A percentile compares a stretch with the other conserved stretches of the same genome.
phyloP scores from a whole-genome alignment of 345 rosid species.

The Eucalyptus regnans region DNA sequence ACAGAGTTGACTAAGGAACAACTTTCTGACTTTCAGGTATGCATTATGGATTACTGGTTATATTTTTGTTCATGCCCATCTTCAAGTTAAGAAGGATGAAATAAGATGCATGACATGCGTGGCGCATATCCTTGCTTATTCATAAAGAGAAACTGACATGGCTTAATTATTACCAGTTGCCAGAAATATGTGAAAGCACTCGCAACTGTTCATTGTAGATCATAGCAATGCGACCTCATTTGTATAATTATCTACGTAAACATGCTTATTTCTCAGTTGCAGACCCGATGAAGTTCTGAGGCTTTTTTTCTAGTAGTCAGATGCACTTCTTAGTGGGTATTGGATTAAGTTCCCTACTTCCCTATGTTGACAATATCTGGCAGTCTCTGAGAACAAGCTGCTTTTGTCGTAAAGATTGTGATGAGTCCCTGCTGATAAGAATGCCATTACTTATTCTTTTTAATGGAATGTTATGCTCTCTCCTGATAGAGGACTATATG shows the following conservation, averaged over 20 bases:
- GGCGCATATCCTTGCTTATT: not conserved
- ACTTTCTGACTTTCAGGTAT: slow-evolving; percentile 83
- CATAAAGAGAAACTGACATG: not conserved
- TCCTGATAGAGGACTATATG: not conserved
- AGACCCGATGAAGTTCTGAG: not conserved
- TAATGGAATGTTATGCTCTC: not conserved
- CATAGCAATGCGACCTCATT: not conserved
- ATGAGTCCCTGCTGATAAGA: not conserved
- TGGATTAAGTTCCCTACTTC: not conserved
- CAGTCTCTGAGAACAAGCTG: not conserved
- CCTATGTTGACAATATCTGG: not conserved
- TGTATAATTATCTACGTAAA: not conserved
- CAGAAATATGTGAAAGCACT: not conserved
- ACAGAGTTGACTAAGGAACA: slow-evolving; percentile 56
- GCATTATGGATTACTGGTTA: not conserved
- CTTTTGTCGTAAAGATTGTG: not conserved
- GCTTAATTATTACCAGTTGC: not conserved
- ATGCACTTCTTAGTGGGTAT: not conserved
- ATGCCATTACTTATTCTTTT: not conserved
- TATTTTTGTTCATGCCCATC: not conserved
- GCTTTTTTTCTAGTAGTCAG: not conserved
- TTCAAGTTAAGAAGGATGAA: not conserved
- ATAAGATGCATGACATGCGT: not conserved
- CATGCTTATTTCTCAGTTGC: not conserved
- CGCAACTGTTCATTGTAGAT: not conserved